phyloP scores from a whole-genome alignment of 768 basidiomycete species.

The Auricularia auricula-judae region DNA sequence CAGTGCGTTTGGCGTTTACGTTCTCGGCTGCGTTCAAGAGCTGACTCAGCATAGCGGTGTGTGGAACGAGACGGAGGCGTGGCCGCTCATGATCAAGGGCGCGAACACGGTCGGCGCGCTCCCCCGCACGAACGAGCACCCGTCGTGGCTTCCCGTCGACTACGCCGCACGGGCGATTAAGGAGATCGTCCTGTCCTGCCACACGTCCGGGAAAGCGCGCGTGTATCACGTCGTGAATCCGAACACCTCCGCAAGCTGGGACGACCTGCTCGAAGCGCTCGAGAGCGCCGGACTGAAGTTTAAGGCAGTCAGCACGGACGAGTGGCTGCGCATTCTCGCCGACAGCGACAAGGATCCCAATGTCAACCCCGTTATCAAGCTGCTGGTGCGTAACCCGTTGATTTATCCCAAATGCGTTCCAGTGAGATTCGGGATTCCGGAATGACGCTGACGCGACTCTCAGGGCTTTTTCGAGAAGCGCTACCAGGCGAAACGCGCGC shows the following conservation, averaged over 20 bases:
- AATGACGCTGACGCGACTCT: background rate
- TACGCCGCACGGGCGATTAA: conserved; percentile 35
- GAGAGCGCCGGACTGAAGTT: conserved; percentile 27
- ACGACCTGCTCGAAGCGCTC: conserved; percentile 29
- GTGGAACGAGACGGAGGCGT: conserved; percentile 42
- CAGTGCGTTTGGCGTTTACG: conserved; percentile 14
- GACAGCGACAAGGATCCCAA: conserved; percentile 25
- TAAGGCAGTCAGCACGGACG: conserved; percentile 22
- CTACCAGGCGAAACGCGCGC: conserved; percentile 15
- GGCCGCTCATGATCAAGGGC: conserved; percentile 34
- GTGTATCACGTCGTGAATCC: conserved; percentile 32
- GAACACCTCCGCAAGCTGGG: conserved; percentile 24
- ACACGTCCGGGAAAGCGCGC: conserved; percentile 3
- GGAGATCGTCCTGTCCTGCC: conserved; percentile 25
- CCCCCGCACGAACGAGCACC: conserved; percentile 19
- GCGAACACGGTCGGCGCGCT: conserved; percentile 29
- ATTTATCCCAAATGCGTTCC: background rate
- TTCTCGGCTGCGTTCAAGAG: background rate
- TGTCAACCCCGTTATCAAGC: conserved; percentile 33
- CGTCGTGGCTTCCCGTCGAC: conserved; percentile 45
- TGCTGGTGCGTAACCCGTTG: conserved; percentile 19
- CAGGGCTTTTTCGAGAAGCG: conserved; percentile 26
- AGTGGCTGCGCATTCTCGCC: conserved; percentile 29
- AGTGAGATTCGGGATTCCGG: background rate
- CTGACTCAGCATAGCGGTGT: conserved; percentile 22